Conservation (phyloP, 2,329 filamentous ascomycete genomes). For the Karstenula rhodostoma region DNA sequence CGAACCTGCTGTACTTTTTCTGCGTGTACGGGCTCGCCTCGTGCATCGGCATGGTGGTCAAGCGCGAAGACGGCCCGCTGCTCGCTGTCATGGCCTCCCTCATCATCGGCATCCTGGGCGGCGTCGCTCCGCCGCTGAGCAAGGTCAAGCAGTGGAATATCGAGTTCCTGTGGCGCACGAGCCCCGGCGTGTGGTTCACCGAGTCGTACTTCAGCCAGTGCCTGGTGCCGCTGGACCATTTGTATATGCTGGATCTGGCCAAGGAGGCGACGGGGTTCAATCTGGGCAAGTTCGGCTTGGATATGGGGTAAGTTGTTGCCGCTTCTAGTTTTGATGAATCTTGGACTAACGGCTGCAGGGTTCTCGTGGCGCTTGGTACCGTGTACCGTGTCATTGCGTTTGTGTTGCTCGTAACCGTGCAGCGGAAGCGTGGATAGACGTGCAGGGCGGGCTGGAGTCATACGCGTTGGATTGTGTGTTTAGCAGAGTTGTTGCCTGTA, state of each 20-base stretch:
- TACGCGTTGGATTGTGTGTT: neutral
- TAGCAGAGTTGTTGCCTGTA: neutral
- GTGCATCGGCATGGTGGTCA: constrained; percentile 62
- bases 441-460: neutral
- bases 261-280: constrained; percentile 55
- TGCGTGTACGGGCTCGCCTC: constrained; percentile 66
- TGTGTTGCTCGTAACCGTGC: constrained; percentile 14
- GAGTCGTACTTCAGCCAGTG: constrained; percentile 65
- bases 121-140: constrained; percentile 60
- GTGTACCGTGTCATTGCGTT: constrained; percentile 17
- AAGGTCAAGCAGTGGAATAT: constrained; percentile 62
- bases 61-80: constrained; percentile 65
- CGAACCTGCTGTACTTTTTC: constrained; percentile 66
- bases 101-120: constrained; percentile 63
- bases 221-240: constrained; percentile 57
- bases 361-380: constrained; percentile 13
- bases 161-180: constrained; percentile 64
- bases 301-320: constrained; percentile 47
- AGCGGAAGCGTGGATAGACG: constrained; percentile 13
- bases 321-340: neutral
- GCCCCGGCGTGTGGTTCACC: constrained; percentile 64
- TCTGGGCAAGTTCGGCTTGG: constrained; percentile 55
- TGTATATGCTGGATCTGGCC: constrained; percentile 55
- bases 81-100: constrained; percentile 64
- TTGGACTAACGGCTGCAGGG: constrained; percentile 5